Base-by-base conservation (phyloP, 2,329 filamentous ascomycete genomes). In the Penicillium palitans region DNA sequence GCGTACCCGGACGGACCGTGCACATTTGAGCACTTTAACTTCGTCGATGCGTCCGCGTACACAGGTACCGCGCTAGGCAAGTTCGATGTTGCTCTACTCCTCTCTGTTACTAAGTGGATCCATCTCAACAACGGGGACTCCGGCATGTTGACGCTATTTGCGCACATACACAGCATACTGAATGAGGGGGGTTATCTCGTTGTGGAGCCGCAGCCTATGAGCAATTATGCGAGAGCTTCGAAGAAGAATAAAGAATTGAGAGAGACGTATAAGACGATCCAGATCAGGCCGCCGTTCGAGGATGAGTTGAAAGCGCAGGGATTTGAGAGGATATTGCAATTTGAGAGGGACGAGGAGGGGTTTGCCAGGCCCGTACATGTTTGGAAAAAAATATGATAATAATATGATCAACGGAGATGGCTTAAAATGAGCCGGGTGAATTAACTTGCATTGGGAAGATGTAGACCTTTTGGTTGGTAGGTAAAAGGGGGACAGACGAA, bases 221-320 rank as follows among this genome's bases (percentile, higher is more conserved):
- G 62, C 61, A 67, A 67, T 61, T 67, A 66, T 62, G 61, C 64
- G 33, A 65, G 58, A 49, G 65, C 65, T 49, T 65, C 65, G 17
- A 67, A 63, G 57, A 67, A 41, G 33, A 67, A 67, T 58, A 67
- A 67, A 60, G 65, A 67, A 50, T 64, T 67, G 56, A 64, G 64
- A 60, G 64, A 67, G 48, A 65, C 25, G 46, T 67, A 67, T 65
- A 67, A 66, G 55, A 64, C 61, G 13, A 66, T 67, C 2, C 58
- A 64, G 48, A 66, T 67, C 33, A 57, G 33, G 40, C 65, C 65
- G 24, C 64, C 65, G n/a, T 67, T 67, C 57, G 62, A 66, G 19
- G 29, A 60, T 57, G 65, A 67, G 46, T 54, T 67, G 62, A 62
- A 60, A 50, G 60, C 61, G 41, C 52, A 53, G 55, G 65, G 65